These are phyloP conservation scores for Chionographis japonica DNA, from an alignment of 106 monocot species.

Conservation along the genomic window DNA sequence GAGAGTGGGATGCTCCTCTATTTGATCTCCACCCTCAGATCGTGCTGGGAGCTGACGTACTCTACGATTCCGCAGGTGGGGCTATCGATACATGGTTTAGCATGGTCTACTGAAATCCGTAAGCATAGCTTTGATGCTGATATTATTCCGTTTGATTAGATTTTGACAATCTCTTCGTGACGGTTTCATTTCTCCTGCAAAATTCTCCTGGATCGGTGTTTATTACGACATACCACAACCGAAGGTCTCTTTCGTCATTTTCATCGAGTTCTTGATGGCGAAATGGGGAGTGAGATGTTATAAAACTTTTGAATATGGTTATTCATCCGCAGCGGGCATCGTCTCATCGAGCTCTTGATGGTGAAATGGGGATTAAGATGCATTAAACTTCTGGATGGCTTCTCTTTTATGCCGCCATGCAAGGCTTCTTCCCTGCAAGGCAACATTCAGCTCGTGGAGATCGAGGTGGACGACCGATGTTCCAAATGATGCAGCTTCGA, in stretches of 20 bases:
- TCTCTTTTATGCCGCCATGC: slow-evolving; percentile 70
- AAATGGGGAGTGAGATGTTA: not conserved
- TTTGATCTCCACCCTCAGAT: slow-evolving; percentile 72
- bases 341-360: slow-evolving; percentile 93
- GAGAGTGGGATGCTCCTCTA: slow-evolving; percentile 75
- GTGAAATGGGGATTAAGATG: slow-evolving; percentile 94
- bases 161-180: slow-evolving; percentile 90
- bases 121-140: slow-evolving; percentile 1
- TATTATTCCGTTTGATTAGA: slow-evolving; percentile 30
- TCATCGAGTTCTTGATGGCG: not conserved
- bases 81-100: not conserved
- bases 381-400: slow-evolving; percentile 72
- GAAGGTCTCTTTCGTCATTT: slow-evolving; percentile 43
- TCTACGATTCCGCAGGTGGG: slow-evolving; percentile 73
- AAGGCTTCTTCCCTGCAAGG: slow-evolving; percentile 77
- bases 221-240: slow-evolving; percentile 81
- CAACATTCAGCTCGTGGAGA: slow-evolving; percentile 89
- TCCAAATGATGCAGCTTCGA: not conserved
- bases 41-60: slow-evolving; percentile 92
- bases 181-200: slow-evolving; percentile 70
- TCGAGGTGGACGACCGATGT: slow-evolving; percentile 29
- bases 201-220: slow-evolving; percentile 72
- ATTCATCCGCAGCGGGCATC: slow-evolving; percentile 75
- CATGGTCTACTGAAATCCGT: not conserved
- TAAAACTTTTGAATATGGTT: not conserved